A percentile compares a stretch with the other conserved stretches of the same genome.
Evolutionary conservation across 306 rosid species (phyloP).

Genomic region (Rosa chinensis): DNA sequence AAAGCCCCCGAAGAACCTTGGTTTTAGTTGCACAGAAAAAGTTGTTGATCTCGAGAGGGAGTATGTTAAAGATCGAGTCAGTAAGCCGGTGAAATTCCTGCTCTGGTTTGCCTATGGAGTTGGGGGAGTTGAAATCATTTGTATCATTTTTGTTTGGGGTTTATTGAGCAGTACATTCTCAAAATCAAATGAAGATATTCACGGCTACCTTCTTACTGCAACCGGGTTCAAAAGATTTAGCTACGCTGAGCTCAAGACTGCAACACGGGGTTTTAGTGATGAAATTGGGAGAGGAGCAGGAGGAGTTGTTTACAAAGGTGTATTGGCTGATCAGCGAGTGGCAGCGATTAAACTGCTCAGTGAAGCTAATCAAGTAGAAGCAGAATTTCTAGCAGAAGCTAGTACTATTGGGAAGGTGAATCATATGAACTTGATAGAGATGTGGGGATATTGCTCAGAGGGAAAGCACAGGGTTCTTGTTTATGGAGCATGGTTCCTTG

Average conservation of each 20-base stretch:
- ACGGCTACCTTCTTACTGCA: conserved; percentile 36
- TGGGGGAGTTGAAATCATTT: conserved; percentile 45
- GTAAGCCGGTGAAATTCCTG: conserved; percentile 36
- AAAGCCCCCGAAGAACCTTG: background rate
- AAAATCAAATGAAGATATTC: conserved; percentile 4
- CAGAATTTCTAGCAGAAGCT: conserved; percentile 58
- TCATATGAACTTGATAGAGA: conserved; percentile 58
- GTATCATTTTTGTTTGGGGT: conserved; percentile 35
- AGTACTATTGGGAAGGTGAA: conserved; percentile 57
- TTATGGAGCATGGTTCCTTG: conserved; percentile 54
- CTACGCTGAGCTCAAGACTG: conserved; percentile 49
- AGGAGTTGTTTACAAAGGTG: conserved; percentile 52
- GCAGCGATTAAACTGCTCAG: conserved; percentile 43
- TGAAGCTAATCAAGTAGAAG: conserved; percentile 50
- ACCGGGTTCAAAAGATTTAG: conserved; percentile 48
- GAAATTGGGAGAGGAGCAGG: conserved; percentile 63
- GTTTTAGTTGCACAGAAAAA: conserved; percentile 21
- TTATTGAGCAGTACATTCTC: conserved; percentile 16
- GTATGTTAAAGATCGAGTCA: conserved; percentile 7
- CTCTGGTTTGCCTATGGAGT: conserved; percentile 41
- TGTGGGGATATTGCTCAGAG: conserved; percentile 64
- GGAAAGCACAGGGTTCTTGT: conserved; percentile 58
- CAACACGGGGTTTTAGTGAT: conserved; percentile 40
- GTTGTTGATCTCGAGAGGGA: conserved; percentile 19
- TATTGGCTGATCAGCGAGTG: conserved; percentile 36